These are phyloP conservation scores for Kernera saxatilis DNA, from an alignment of 345 rosid genomes.

Conservation along the genomic window DNA sequence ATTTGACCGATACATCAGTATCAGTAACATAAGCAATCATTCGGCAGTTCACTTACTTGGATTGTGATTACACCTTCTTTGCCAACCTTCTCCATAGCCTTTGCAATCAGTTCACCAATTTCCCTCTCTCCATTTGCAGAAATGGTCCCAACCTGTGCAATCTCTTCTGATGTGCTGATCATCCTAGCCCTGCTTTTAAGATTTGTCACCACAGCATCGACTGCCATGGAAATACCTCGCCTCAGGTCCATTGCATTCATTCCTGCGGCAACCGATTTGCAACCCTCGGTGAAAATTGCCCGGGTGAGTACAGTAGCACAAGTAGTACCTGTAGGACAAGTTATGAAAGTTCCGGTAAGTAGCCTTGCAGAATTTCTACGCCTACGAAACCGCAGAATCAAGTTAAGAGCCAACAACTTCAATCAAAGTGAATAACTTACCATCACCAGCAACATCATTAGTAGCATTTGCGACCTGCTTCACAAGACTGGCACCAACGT, in stretches of 20 bases:
- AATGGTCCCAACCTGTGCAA: constrained; percentile 97
- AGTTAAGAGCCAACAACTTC: not conserved
- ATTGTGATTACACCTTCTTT: constrained; percentile 98
- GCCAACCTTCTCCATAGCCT: constrained; percentile 98
- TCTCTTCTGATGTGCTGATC: constrained; percentile 97
- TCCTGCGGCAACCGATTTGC: constrained; percentile 98
- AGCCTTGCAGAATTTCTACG: not conserved
- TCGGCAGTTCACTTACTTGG: constrained; percentile 41
- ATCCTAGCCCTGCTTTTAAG: constrained; percentile 82
- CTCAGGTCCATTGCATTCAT: constrained; percentile 97
- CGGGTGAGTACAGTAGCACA: constrained; percentile 89
- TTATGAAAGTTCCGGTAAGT: not conserved
- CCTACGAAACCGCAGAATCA: not conserved
- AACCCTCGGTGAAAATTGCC: constrained; percentile 86
- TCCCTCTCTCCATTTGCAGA: constrained; percentile 97
- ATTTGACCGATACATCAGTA: not conserved
- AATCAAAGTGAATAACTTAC: constrained; percentile 28
- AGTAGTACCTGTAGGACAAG: constrained; percentile 29
- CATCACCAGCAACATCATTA: constrained; percentile 95
- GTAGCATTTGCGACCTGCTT: constrained; percentile 99
- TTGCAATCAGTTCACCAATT: constrained; percentile 93
- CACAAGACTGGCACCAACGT: constrained; percentile 97
- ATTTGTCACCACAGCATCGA: constrained; percentile 80
- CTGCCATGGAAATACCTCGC: constrained; percentile 83
- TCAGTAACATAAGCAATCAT: not conserved